These are phyloP conservation scores for Elsinoe necatrix DNA, from an alignment of 2,329 filamentous ascomycete species.

Conservation along the genomic window DNA sequence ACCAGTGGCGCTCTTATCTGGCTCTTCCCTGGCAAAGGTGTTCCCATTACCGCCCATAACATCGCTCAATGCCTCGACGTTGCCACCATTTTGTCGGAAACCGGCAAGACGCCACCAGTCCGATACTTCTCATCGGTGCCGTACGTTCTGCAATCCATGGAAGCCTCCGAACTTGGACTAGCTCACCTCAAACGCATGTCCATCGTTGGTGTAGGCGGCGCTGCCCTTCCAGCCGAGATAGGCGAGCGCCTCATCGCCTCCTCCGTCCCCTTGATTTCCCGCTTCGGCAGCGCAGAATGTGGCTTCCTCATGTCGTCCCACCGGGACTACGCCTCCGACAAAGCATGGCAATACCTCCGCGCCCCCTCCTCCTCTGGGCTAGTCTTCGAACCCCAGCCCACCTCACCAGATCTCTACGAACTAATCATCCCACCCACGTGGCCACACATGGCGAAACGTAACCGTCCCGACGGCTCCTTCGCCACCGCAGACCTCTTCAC, in stretches of 20 bases:
- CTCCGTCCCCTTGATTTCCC: conserved; percentile 50
- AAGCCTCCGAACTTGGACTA: conserved; percentile 37
- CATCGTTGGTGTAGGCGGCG: conserved; percentile 56
- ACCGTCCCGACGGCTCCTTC: conserved; percentile 52
- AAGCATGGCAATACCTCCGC: conserved; percentile 55
- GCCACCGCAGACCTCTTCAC: conserved; percentile 57
- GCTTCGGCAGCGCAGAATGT: conserved; percentile 59
- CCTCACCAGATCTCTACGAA: conserved; percentile 38
- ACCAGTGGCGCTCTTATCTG: conserved; percentile 51
- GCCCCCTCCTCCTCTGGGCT: not conserved
- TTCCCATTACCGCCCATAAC: conserved; percentile 50
- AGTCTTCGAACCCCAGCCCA: not conserved
- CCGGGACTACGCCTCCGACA: conserved; percentile 46
- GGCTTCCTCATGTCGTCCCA: conserved; percentile 58
- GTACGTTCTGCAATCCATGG: conserved; percentile 48
- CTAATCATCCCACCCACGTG: conserved; percentile 48
- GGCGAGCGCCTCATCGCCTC: conserved; percentile 46
- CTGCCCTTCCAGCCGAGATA: conserved; percentile 45
- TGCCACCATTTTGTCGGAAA: conserved; percentile 25
- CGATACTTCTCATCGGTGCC: conserved; percentile 57
- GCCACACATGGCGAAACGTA: conserved; percentile 53
- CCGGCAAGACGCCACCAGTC: conserved; percentile 30
- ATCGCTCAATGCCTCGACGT: conserved; percentile 41
- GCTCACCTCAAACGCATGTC: conserved; percentile 44
- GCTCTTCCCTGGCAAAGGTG: conserved; percentile 50